Evolutionary conservation across 306 rosid genomes (phyloP).

Genomic region (Cucumis sativus): DNA sequence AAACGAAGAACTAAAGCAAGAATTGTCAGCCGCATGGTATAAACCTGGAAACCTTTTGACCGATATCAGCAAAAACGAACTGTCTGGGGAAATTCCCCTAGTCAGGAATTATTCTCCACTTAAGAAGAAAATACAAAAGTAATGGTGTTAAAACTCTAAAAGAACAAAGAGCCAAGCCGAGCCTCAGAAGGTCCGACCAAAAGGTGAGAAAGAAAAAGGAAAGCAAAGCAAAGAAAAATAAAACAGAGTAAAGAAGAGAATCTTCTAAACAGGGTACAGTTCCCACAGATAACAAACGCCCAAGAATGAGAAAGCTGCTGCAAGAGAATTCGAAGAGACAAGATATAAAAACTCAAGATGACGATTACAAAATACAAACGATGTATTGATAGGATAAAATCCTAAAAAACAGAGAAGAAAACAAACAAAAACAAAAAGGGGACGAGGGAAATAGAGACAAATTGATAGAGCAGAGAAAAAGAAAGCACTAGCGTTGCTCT

Average conservation of each 20-base stretch:
- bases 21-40: not conserved
- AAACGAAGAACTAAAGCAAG: constrained; percentile 6
- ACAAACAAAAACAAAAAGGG: not conserved
- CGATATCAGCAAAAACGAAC: not conserved
- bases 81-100: constrained; percentile 14
- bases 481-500: not conserved
- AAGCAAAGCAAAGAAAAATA: not conserved
- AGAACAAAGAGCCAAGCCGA: not conserved
- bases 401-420: constrained; percentile 14
- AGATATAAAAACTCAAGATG: not conserved
- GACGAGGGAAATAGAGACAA: constrained; percentile 12
- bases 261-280: constrained; percentile 6
- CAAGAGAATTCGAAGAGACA: constrained; percentile 1
- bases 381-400: constrained; percentile 2
- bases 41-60: not conserved
- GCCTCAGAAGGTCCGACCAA: not conserved
- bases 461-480: not conserved
- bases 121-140: not conserved
- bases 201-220: not conserved
- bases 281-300: not conserved
- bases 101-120: not conserved
- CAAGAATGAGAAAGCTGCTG: not conserved
- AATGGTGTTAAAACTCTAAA: constrained; percentile 6
- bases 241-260: constrained; percentile 4
- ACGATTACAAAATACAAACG: constrained; percentile 10